A percentile compares a stretch with the other conserved stretches of the same genome.
Evolutionary conservation across 2,329 filamentous ascomycete genomes (phyloP).

Genomic region (Dothideomycetes sp.): DNA sequence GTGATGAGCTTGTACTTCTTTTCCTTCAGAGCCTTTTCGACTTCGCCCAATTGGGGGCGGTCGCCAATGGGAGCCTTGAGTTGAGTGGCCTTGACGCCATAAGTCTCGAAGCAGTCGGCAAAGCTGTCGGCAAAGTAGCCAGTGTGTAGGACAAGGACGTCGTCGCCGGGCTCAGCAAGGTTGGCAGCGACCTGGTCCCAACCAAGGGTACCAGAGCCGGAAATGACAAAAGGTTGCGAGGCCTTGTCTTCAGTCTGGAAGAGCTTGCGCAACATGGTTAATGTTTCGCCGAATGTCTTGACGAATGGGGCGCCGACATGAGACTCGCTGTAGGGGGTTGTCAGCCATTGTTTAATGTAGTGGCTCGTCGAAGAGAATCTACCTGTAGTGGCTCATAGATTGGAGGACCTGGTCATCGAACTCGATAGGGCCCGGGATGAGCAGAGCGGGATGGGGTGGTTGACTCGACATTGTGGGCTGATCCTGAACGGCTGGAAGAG

Average conservation of each 20-base stretch:
- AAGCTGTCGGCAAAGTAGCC: conserved; percentile 97
- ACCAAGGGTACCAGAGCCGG: conserved; percentile 87
- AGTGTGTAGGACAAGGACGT: conserved; percentile 86
- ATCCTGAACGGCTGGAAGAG: conserved; percentile 18
- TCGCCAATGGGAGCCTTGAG: conserved; percentile 82
- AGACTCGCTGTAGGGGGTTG: conserved; percentile 58
- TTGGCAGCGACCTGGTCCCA: conserved; percentile 97
- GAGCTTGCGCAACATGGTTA: conserved; percentile 80
- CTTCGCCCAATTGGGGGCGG: conserved; percentile 73
- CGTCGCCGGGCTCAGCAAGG: conserved; percentile 77
- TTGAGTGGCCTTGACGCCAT: conserved; percentile 83
- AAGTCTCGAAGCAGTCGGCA: conserved; percentile 81
- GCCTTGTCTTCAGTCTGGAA: conserved; percentile 79
- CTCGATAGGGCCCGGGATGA: conserved; percentile 96
- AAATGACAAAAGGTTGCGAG: conserved; percentile 86
- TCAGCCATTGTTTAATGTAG: neutral
- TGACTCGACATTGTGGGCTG: conserved; percentile 47
- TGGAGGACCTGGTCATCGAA: conserved; percentile 95
- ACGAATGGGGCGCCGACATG: conserved; percentile 88
- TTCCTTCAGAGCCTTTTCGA: conserved; percentile 79
- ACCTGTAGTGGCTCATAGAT: conserved; percentile 93
- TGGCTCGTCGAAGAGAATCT: conserved; percentile 24
- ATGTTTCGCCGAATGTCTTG: conserved; percentile 78
- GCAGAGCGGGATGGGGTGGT: conserved; percentile 59
- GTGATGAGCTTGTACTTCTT: conserved; percentile 93